A percentile compares a stretch with the other conserved stretches of the same genome.
Conservation (phyloP, 805 yeast genomes). For the Yarrowia sp. region DNA sequence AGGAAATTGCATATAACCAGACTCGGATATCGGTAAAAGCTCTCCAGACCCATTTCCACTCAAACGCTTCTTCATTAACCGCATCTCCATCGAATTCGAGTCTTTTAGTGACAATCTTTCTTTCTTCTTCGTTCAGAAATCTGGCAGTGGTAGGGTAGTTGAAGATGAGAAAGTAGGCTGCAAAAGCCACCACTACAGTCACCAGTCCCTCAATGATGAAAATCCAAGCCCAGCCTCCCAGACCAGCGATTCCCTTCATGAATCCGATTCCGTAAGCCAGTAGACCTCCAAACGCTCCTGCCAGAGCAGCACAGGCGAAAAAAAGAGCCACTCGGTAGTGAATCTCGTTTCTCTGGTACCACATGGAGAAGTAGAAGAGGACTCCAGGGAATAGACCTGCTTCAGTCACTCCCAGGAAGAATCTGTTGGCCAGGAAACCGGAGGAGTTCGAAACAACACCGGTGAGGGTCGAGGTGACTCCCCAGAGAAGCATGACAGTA, state of each 20-base stretch:
- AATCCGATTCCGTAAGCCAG: conserved; percentile 55
- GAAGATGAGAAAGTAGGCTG: conserved; percentile 51
- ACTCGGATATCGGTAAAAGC: background rate
- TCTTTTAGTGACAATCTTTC: conserved; percentile 8
- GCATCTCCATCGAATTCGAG: conserved; percentile 53
- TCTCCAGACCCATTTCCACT: conserved; percentile 25
- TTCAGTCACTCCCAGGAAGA: conserved; percentile 54
- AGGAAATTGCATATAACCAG: conserved; percentile 15
- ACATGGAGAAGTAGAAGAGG: conserved; percentile 52
- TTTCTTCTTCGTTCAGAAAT: conserved; percentile 51
- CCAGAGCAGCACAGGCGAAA: conserved; percentile 51
- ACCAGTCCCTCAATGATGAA: conserved; percentile 55
- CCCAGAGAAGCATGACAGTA: conserved; percentile 53
- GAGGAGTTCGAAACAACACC: conserved; percentile 48
- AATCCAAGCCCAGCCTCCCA: conserved; percentile 53
- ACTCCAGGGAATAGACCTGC: conserved; percentile 57
- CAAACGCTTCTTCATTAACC: conserved; percentile 41
- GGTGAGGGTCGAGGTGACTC: conserved; percentile 50
- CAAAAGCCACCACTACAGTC: conserved; percentile 51
- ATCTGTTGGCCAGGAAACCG: conserved; percentile 50
- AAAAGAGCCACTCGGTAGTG: conserved; percentile 52
- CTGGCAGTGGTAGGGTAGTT: conserved; percentile 51
- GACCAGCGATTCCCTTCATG: conserved; percentile 54
- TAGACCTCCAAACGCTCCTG: conserved; percentile 53
- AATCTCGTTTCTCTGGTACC: conserved; percentile 53